Base-by-base conservation (phyloP, 2,329 filamentous ascomycete genomes). In the Fusarium sp. region DNA sequence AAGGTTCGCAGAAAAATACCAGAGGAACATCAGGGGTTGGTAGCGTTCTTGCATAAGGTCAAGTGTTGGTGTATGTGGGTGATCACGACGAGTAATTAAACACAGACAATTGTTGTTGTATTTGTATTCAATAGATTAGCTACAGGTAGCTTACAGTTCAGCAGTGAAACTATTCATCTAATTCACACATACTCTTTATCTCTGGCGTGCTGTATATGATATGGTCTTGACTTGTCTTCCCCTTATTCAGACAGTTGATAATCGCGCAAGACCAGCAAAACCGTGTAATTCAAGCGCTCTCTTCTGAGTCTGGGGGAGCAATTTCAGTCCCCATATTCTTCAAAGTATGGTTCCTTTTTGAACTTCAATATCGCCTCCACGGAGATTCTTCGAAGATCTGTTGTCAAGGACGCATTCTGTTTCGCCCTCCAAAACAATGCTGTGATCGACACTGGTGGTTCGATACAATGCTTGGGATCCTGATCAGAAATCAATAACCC, bases 331-430 rank as follows among this genome's bases (percentile, higher is more conserved):
- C 53, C 4, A 47, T 63, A 22, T 75, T 75, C 65, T 68, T 75
- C 71, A 71, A 75, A 4, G 66, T 70, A 30, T 75, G 73, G 73
- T 74, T 16, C 73, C 73, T 15, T 68, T 66, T 70, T 75, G 73
- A n/a, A 75, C 49, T 46, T 74, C 51, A 20, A 74, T 70, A 16
- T 74, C 71, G 3, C 73, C 73, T 20, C 71, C 62, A 16, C 29
- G 45, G 32, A 74, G 66, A 6, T 63, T 74, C 47, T 27, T 63
- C 8, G 63, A 53, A 12, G 49, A 72, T 18, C 71, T 68, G 25
- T 64, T 66, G 32, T 75, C 71, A 4, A 75, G 65, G 25, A 75
- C 42, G 32, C 70, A 73, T 29, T 75, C 65, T 18, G 74, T 44
- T 56, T 70, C 65, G 22, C 73, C 73, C 25, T 75, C 73, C 11